phyloP scores from a whole-genome alignment of 1,284 basidiomycete genomes.

The Butyriboletus regius region DNA sequence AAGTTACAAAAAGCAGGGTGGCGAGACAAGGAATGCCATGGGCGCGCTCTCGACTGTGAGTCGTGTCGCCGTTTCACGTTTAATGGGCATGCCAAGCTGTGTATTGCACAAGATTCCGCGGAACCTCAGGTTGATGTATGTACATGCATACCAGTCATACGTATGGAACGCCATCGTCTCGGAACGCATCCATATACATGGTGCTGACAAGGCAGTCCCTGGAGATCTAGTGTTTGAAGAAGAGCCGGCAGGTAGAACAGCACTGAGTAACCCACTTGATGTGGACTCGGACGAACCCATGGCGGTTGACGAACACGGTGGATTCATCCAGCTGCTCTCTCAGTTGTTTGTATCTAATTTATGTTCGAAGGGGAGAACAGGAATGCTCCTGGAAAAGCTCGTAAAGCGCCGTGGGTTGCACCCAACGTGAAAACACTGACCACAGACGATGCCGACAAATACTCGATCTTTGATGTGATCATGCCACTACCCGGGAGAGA shows the following conservation, averaged over 20 bases:
- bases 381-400: conserved; percentile 33
- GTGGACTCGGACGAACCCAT: conserved; percentile 36
- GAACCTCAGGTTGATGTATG: conserved; percentile 92
- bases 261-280: conserved; percentile 36
- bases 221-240: conserved; percentile 82
- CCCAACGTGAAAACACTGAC: conserved; percentile 71
- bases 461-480: conserved; percentile 87
- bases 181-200: conserved; percentile 77
- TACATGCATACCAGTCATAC: conserved; percentile 98
- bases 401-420: conserved; percentile 51
- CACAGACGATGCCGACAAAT: conserved; percentile 66
- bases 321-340: conserved; percentile 11
- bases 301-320: conserved; percentile 40
- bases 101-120: conserved; percentile 69
- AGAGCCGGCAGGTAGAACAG: conserved; percentile 18
- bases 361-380: conserved; percentile 24
- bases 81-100: background rate
- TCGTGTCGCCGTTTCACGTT: conserved; percentile 12
- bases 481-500: conserved; percentile 93
- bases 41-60: conserved; percentile 77
- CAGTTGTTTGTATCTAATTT: conserved; percentile 8
- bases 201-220: conserved; percentile 66
- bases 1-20: conserved; percentile 74
- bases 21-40: conserved; percentile 74
- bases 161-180: conserved; percentile 97